Evolutionary conservation across 208 protist genomes (phyloP), one percentile per base, ranked within the genome.

Genomic region (Polymyxa betae): DNA sequence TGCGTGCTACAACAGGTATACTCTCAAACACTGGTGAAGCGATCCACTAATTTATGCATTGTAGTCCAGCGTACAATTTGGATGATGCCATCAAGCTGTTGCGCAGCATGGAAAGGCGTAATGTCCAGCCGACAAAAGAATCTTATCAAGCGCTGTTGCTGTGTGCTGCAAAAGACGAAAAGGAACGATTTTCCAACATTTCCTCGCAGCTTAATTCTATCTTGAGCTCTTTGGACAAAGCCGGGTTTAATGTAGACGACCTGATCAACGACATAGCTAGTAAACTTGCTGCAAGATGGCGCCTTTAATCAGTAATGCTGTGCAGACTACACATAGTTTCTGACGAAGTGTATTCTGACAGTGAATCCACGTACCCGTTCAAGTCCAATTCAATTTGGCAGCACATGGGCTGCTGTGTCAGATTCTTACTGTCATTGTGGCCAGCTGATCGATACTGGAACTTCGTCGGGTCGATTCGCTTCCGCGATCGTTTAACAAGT

Each of bases 1-100:
- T n/a, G 5, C 72, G 35, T 82, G 16, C 72, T 82, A 82, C n/a
- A 82, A 82, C 72, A 82, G 72, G 72, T 82, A 40, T 60, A 35
- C n/a, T 20, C 72, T n/a, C 10, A 5, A 20, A 35, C 10, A 40
- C 35, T n/a, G 40, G 5, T 45, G n/a, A 35, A 20, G n/a, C 72
- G 35, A 82, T 40, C 72, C 5, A 82, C 35, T 82, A 12, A n/a
- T 43, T 40, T 35, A 40, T 35, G 40, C 72, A 82, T 82, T 43
- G 54, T 82, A 82, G 72, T 43, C 5, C 5, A 5, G 72, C 5
- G 12, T 82, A 82, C n/a, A n/a, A 82, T 43, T 43, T 82, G 5
- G 40, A 43, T 40, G 72, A 82, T 43, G 72, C 16, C 35, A 5
- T 82, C 40, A 5, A 43, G 16, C 5, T 82, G 5, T 43, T 82